Conservation (phyloP, 1,139 yeast species). For the Spencermartinsiella ligniputridi region DNA sequence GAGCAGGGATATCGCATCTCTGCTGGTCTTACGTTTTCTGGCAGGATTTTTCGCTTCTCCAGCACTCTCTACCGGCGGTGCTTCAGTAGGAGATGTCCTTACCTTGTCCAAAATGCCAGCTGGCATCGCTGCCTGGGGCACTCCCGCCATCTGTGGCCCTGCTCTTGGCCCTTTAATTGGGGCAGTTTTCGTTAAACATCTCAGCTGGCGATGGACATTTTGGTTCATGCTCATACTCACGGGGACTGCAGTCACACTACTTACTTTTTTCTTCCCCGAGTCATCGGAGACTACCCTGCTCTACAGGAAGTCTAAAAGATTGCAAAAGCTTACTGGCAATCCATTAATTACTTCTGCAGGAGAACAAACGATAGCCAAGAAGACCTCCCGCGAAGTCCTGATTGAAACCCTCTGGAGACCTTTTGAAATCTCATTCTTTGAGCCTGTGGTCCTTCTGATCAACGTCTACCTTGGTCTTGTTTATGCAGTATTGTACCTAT, state of each 20-base stretch:
- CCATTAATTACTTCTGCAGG: constrained; percentile 80
- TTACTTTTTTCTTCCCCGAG: constrained; percentile 59
- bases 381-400: constrained; percentile 30
- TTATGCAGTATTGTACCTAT: constrained; percentile 31
- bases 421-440: constrained; percentile 36
- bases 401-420: constrained; percentile 47
- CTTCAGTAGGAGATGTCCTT: not conserved
- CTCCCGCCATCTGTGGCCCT: constrained; percentile 48
- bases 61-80: not conserved
- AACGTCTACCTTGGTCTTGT: constrained; percentile 40
- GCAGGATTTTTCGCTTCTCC: not conserved
- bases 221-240: constrained; percentile 60
- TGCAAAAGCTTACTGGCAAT: constrained; percentile 81
- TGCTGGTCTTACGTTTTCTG: not conserved
- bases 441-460: constrained; percentile 35
- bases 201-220: constrained; percentile 76
- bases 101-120: not conserved
- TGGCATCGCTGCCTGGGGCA: not conserved
- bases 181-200: constrained; percentile 38
- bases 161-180: constrained; percentile 69
- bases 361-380: constrained; percentile 67
- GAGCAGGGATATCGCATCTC: not conserved
- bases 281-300: constrained; percentile 86
- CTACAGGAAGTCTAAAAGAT: constrained; percentile 61
- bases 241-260: constrained; percentile 44